Base-by-base conservation (phyloP, 176 grass and related monocot genomes). In the Carex pumila region DNA sequence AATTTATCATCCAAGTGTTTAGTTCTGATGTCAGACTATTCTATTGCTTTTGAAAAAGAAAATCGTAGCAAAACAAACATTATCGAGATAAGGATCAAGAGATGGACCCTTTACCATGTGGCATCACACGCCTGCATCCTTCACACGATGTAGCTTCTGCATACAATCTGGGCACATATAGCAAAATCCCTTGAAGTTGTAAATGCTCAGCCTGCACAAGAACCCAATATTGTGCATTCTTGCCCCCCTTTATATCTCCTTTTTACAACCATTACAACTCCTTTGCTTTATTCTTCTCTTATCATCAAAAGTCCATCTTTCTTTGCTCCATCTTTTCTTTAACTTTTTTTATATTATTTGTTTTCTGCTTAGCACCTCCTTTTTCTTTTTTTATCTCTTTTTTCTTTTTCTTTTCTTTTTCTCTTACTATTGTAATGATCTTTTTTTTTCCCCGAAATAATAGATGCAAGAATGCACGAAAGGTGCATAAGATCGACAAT, bases 181-280 rank as follows among this genome's bases (percentile, higher is more conserved):
- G 14, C 61, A 11, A 81, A 61, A 58, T 68, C 43, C 81, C 50
- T 65, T 31, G 14, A 66, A 69, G 61, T 54, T 54, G 81, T 68
- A 39, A 49, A 41, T 60, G 30, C 31, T 65, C 61, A 21, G 61
- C 22, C 81, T 69, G 60, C 58, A 83, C 47, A 53, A 67, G 12
- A 66, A 53, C 56, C 84, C 59, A 79, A 85, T 85, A 79, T 50
- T 25, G 45, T 85, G 74, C 61, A 85, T 85, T 79, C 54, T 85
- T 59, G 21, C 64, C 63, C 32, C 47, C 83, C 83, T 85, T 29
- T 18, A 74, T 81, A 65, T 81, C 79, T 64, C 79, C 34, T 65
- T 65, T 7, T 50, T 69, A 66, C 81, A 65, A 63, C 34, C 74
- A 77, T 65, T 53, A 75, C n/a, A 22, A 30, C 15, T 65, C 6